Percentiles rank a stretch among this genome's conserved stretches.
Evolutionary conservation across 1,284 basidiomycete species (phyloP).

Genomic region (Pulchroboletus neoregius): DNA sequence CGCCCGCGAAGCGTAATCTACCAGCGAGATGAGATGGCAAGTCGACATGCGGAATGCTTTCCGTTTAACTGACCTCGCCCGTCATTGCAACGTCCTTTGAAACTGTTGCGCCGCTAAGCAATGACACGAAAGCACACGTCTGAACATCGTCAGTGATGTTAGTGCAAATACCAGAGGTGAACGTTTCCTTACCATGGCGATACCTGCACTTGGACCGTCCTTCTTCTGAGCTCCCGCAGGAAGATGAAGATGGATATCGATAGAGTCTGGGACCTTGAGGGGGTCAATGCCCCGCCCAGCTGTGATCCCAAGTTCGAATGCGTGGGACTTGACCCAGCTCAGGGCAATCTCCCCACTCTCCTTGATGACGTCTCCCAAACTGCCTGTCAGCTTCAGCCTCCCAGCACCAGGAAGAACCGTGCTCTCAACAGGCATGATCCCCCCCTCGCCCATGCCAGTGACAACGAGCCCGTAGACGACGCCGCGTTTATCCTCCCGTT

Average conservation of each 20-base stretch:
- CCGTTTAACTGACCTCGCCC: slow-evolving; percentile 54
- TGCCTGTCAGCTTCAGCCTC: slow-evolving; percentile 73
- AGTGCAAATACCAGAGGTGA: not conserved
- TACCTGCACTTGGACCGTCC: slow-evolving; percentile 86
- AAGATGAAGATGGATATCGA: slow-evolving; percentile 87
- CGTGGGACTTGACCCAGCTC: slow-evolving; percentile 83
- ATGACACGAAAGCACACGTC: slow-evolving; percentile 80
- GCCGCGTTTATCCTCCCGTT: slow-evolving; percentile 64
- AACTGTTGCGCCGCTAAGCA: slow-evolving; percentile 72
- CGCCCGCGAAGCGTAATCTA: slow-evolving; percentile 75
- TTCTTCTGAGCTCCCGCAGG: slow-evolving; percentile 87
- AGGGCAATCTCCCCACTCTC: slow-evolving; percentile 86
- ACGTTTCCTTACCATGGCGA: slow-evolving; percentile 65
- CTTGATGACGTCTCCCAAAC: slow-evolving; percentile 82
- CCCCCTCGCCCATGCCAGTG: slow-evolving; percentile 84
- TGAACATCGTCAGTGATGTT: slow-evolving; percentile 24
- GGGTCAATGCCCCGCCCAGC: slow-evolving; percentile 66
- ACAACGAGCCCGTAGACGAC: slow-evolving; percentile 87
- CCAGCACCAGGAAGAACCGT: slow-evolving; percentile 71
- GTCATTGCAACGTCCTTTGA: slow-evolving; percentile 77
- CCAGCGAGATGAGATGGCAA: slow-evolving; percentile 1
- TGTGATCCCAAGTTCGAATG: slow-evolving; percentile 78
- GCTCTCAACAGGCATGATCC: slow-evolving; percentile 80
- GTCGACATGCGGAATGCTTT: not conserved
- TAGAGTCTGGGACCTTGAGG: slow-evolving; percentile 60